Base-by-base conservation (phyloP, 495 filamentous ascomycete genomes). In the Bryoglossum gracile region DNA sequence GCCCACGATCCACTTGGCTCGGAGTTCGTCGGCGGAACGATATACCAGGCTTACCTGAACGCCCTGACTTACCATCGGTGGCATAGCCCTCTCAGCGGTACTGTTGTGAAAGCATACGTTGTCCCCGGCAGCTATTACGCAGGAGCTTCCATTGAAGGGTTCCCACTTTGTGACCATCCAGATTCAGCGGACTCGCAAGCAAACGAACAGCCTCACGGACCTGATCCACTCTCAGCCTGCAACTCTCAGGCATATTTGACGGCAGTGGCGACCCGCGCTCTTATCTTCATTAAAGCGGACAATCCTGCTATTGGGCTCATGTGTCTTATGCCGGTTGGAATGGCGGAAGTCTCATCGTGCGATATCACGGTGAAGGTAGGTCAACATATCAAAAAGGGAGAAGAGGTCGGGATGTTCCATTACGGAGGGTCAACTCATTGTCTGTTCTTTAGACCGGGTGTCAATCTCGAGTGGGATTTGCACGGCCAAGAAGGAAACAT, bases 371-470 rank as follows among this genome's bases (percentile, higher is more conserved):
- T 84, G 1, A 65, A 66, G 47, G 71, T 76, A 41, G 83, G 81
- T 0, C 70, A 85, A 59, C 65, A 68, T 26, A 54, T 87, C 39
- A 63, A 60, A 10, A 86, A 86, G 65, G 84, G 83, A 13, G 76
- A 86, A 8, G 63, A 84, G 60, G 64, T 79, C 32, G 83, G 82
- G 17, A 85, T 83, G 51, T 87, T 87, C 61, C 83, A 86, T 60
- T 86, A 81, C 63, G 83, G 83, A 11, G 83, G 83, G 3, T 78
- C 73, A 8, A 79, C 75, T 4, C 73, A 84, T 53, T 82, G 77
- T 49, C 51, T 87, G 54, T 52, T 87, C 1, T 86, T 87, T 30
- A 26, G 45, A 17, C 30, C 19, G 16, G 22, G 18, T 33, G 45
- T 48, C 9, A 38, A 48, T 11, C 32, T 38, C 10, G 37, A 25